phyloP scores from a whole-genome alignment of 23 red algal species.

The Gracilaria vermiculophylla region DNA sequence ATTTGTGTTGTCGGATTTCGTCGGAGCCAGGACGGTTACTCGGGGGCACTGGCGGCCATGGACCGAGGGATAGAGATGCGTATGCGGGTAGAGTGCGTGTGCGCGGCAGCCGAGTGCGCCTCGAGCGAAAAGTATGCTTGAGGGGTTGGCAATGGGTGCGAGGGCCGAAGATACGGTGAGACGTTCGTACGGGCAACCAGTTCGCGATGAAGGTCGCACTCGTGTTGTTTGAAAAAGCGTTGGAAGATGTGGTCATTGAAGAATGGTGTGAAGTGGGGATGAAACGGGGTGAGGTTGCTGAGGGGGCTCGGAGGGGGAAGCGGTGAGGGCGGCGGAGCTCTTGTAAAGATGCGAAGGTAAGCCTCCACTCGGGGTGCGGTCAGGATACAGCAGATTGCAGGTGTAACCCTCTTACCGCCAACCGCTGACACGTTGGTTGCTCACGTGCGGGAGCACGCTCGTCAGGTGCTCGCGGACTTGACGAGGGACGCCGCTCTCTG shows the following conservation, averaged over 20 bases:
- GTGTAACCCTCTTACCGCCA: no score
- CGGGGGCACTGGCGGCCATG: not conserved
- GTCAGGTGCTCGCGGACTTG: no score
- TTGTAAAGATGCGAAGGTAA: no score
- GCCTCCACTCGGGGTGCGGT: no score
- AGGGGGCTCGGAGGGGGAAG: no score
- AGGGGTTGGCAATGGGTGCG: not conserved
- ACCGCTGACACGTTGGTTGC: no score
- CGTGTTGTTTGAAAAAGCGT: not conserved
- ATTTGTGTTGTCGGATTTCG: not conserved
- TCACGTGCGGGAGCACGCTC: no score
- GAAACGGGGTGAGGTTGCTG: no score
- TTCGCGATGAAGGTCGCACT: not conserved
- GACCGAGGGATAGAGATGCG: not conserved
- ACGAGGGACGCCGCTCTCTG: no score
- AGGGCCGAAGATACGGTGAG: not conserved
- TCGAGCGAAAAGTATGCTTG: not conserved
- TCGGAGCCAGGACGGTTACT: not conserved
- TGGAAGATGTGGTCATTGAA: not conserved
- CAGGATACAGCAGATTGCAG: no score
- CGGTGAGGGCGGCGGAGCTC: no score
- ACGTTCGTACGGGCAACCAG: not conserved
- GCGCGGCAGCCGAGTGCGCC: not conserved
- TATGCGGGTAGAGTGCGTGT: not conserved
- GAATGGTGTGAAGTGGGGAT: not conserved